These are phyloP conservation scores for Trematosphaeria pertusa DNA, from an alignment of 2,329 filamentous ascomycete genomes.

Conservation along the genomic window DNA sequence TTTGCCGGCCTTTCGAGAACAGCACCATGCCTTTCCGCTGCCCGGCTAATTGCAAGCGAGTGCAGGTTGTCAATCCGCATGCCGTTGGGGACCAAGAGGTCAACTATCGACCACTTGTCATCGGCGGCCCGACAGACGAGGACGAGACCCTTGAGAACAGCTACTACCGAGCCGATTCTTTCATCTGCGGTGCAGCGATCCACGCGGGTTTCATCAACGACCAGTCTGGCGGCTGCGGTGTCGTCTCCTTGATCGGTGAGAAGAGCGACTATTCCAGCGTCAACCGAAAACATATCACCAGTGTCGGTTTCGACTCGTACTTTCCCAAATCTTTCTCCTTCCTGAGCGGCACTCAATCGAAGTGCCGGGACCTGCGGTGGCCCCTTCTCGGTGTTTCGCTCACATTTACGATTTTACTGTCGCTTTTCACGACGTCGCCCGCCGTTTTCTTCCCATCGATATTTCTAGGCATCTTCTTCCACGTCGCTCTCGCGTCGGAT, in stretches of 20 bases:
- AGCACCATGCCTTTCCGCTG: conserved; percentile 76
- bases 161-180: conserved; percentile 87
- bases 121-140: conserved; percentile 59
- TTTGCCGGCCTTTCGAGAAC: conserved; percentile 77
- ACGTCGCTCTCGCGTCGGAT: conserved; percentile 89
- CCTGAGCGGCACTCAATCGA: conserved; percentile 67
- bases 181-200: conserved; percentile 83
- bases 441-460: conserved; percentile 83
- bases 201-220: conserved; percentile 81
- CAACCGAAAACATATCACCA: conserved; percentile 75
- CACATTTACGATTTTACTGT: conserved; percentile 77
- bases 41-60: conserved; percentile 72
- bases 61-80: conserved; percentile 72
- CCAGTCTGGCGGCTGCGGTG: conserved; percentile 78
- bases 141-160: conserved; percentile 53
- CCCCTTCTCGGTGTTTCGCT: conserved; percentile 80
- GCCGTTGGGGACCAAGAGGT: conserved; percentile 74
- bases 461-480: conserved; percentile 85
- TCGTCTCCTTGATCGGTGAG: conserved; percentile 75
- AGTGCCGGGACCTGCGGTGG: conserved; percentile 83
- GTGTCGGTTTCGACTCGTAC: conserved; percentile 81
- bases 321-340: conserved; percentile 91
- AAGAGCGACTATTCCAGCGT: conserved; percentile 69
- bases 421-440: conserved; percentile 80
- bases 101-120: conserved; percentile 61